phyloP scores from a whole-genome alignment of 148 eudicot species.

The Vaccinium vitisidaea region DNA sequence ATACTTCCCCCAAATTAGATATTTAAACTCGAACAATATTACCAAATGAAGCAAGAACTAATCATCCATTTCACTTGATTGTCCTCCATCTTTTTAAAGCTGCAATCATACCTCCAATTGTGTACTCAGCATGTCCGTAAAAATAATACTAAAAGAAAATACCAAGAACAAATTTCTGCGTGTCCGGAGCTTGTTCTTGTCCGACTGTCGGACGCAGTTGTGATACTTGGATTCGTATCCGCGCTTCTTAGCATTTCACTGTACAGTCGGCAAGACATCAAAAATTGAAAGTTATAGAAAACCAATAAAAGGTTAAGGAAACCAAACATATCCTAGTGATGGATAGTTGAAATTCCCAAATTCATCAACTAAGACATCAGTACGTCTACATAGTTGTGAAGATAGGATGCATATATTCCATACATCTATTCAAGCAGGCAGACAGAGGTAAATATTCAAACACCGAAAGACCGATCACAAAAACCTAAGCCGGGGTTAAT shows the following conservation, averaged over 20 bases:
- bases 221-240: not conserved
- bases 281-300: not conserved
- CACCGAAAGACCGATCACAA: not conserved
- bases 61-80: not conserved
- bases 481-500: not conserved
- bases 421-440: not conserved
- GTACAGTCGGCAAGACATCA: not conserved
- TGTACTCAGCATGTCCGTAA: not conserved
- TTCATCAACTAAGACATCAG: not conserved
- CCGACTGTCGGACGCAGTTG: not conserved
- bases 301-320: not conserved
- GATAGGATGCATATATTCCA: not conserved
- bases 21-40: not conserved
- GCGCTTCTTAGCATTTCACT: not conserved
- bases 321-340: not conserved
- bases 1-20: not conserved
- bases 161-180: not conserved
- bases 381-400: not conserved
- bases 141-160: not conserved
- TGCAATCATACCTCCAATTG: not conserved
- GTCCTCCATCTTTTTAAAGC: not conserved
- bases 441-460: not conserved
- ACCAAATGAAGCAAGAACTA: not conserved
- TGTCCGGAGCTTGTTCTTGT: not conserved
- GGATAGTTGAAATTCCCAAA: not conserved